These are phyloP conservation scores for Tricladium varicosporioides DNA, from an alignment of 2,329 filamentous ascomycete species.

Conservation along the genomic window DNA sequence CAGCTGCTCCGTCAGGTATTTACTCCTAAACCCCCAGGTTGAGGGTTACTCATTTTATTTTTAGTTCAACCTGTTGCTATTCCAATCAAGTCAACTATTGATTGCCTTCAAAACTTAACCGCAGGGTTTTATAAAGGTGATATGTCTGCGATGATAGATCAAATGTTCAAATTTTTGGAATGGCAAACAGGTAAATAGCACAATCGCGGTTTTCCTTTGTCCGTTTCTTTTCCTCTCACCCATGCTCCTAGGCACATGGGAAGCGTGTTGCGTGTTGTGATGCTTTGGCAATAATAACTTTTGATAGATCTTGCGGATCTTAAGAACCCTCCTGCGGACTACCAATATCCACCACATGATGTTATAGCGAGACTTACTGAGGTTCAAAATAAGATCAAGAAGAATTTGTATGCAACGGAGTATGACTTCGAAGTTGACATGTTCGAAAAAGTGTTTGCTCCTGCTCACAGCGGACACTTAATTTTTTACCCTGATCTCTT, in stretches of 20 bases:
- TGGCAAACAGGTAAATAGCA: slow-evolving; percentile 4
- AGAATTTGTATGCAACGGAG: slow-evolving; percentile 44
- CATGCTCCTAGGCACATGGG: background rate
- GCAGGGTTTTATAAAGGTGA: background rate
- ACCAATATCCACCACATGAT: slow-evolving; percentile 45
- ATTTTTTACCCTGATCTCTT: slow-evolving; percentile 50
- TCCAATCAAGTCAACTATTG: background rate
- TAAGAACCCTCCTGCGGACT: slow-evolving; percentile 47
- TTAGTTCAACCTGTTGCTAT: background rate
- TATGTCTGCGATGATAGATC: background rate
- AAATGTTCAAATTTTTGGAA: background rate
- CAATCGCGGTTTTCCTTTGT: too few species aligned
- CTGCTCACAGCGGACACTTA: slow-evolving; percentile 63
- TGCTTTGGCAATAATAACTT: too few species aligned
- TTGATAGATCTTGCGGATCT: slow-evolving; percentile 27
- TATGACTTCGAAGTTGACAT: slow-evolving; percentile 54
- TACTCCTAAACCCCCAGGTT: background rate
- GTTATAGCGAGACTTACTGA: slow-evolving; percentile 41
- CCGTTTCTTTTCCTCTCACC: background rate
- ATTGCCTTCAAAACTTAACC: background rate
- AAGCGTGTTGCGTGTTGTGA: too few species aligned
- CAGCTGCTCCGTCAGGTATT: background rate
- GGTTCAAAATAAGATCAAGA: slow-evolving; percentile 40
- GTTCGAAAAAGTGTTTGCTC: slow-evolving; percentile 44
- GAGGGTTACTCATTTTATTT: background rate